Conservation (phyloP, 352 stramenopile species). For the Pythium aquatile region DNA sequence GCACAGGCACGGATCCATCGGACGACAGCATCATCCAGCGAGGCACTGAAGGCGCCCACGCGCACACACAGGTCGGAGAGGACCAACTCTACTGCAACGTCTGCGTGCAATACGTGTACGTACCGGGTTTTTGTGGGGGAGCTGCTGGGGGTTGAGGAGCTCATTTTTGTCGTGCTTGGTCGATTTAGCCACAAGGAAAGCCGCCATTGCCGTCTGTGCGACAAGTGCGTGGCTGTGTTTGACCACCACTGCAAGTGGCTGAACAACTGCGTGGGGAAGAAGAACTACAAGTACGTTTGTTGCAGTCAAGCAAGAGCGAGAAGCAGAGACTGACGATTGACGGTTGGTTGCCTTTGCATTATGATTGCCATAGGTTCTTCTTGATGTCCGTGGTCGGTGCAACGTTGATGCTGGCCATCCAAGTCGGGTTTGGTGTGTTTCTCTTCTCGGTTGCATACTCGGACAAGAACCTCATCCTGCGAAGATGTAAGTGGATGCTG, state of each 20-base stretch:
- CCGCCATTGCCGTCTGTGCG: conserved; percentile 94
- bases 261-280: conserved; percentile 94
- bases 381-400: conserved; percentile 67
- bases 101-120: conserved; percentile 87
- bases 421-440: conserved; percentile 66
- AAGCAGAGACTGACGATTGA: no score
- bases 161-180: background rate
- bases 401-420: conserved; percentile 59
- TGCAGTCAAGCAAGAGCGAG: no score
- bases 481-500: conserved; percentile 30
- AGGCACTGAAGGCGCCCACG: conserved; percentile 18
- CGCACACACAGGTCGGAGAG: conserved; percentile 27
- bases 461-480: conserved; percentile 39
- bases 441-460: conserved; percentile 56
- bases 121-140: conserved; percentile 5
- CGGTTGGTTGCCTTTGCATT: no score
- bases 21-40: conserved; percentile 64
- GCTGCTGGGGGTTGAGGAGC: background rate
- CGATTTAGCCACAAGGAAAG: conserved; percentile 71
- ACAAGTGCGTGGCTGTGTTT: conserved; percentile 96
- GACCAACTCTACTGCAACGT: conserved; percentile 87
- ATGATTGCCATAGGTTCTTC: conserved; percentile 45
- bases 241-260: conserved; percentile 98
- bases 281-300: conserved; percentile 62
- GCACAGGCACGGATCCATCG: conserved; percentile 73